Evolutionary conservation across 179 eudicot genomes (phyloP).

Genomic region (Silene noctiflora): DNA sequence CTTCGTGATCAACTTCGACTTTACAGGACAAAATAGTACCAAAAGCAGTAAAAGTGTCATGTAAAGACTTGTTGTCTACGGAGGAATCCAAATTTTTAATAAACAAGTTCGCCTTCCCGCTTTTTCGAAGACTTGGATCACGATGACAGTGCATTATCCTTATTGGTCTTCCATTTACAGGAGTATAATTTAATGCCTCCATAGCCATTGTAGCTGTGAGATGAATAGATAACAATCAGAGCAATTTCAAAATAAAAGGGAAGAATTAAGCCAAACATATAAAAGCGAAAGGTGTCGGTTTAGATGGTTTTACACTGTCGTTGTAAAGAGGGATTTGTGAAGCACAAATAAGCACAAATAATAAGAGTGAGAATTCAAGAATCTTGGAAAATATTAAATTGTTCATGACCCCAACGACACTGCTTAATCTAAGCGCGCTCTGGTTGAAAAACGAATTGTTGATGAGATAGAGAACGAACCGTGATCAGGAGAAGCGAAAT

Average conservation of each 20-base stretch:
- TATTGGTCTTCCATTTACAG: slow-evolving; percentile 51
- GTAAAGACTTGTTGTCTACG: slow-evolving; percentile 50
- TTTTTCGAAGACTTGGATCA: slow-evolving; percentile 59
- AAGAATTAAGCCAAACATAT: slow-evolving; percentile 43
- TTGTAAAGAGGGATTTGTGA: too few species aligned
- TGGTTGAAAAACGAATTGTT: too few species aligned
- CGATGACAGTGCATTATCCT: slow-evolving; percentile 74
- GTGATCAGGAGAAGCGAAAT: too few species aligned
- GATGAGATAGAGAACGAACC: too few species aligned
- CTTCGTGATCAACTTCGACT: slow-evolving; percentile 46
- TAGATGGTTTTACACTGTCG: too few species aligned
- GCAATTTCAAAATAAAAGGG: slow-evolving; percentile 31
- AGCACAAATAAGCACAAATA: too few species aligned
- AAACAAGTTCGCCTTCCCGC: slow-evolving; percentile 57
- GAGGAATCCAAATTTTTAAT: slow-evolving; percentile 59
- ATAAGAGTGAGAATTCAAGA: too few species aligned
- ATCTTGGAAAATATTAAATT: too few species aligned
- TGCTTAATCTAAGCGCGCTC: too few species aligned
- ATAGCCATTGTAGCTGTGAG: slow-evolving; percentile 53
- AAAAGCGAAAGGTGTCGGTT: too few species aligned
- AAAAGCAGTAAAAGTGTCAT: slow-evolving; percentile 53
- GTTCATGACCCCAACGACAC: too few species aligned
- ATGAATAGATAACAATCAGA: slow-evolving; percentile 52
- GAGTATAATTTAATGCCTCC: slow-evolving; percentile 53
- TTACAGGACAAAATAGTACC: slow-evolving; percentile 67